A percentile compares a stretch with the other conserved stretches of the same genome.
Conservation (phyloP, 805 yeast genomes). For the Spathaspora hagerdaliae region DNA sequence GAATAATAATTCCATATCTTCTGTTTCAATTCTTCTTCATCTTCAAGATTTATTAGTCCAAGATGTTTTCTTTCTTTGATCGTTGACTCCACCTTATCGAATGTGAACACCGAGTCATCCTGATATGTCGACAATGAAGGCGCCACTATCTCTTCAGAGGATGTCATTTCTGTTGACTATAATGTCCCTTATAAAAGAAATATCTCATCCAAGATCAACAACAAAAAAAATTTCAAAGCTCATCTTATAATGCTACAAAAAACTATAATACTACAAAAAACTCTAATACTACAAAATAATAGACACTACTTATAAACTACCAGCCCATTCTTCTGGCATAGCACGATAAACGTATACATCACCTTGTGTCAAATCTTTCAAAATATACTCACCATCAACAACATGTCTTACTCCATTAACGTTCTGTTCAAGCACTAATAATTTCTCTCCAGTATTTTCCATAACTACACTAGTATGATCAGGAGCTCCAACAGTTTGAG, state of each 20-base stretch:
- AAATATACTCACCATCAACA: conserved; percentile 30
- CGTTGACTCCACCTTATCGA: conserved; percentile 36
- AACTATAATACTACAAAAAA: not conserved
- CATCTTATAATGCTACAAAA: not conserved
- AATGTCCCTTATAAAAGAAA: not conserved
- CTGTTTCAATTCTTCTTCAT: conserved; percentile 21
- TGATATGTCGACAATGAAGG: conserved; percentile 76
- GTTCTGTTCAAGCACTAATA: conserved; percentile 48
- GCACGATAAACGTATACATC: conserved; percentile 45
- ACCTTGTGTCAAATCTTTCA: conserved; percentile 40
- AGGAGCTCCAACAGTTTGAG: conserved; percentile 46
- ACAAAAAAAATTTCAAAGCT: not conserved
- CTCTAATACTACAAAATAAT: not conserved
- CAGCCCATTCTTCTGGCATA: conserved; percentile 43
- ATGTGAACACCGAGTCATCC: conserved; percentile 53
- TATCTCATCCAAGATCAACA: not conserved
- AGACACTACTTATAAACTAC: conserved; percentile 5
- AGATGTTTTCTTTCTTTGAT: conserved; percentile 22
- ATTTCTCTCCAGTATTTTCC: conserved; percentile 20
- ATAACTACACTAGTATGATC: conserved; percentile 46
- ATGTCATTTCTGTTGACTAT: not conserved
- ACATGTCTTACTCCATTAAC: conserved; percentile 42
- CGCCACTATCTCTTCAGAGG: conserved; percentile 31
- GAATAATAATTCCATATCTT: conserved; percentile 51
- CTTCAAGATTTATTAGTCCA: conserved; percentile 8